Percentiles rank a stretch among this genome's conserved stretches.
Evolutionary conservation across 1,284 basidiomycete genomes (phyloP).

Genomic region (Apiotrichum sp.): DNA sequence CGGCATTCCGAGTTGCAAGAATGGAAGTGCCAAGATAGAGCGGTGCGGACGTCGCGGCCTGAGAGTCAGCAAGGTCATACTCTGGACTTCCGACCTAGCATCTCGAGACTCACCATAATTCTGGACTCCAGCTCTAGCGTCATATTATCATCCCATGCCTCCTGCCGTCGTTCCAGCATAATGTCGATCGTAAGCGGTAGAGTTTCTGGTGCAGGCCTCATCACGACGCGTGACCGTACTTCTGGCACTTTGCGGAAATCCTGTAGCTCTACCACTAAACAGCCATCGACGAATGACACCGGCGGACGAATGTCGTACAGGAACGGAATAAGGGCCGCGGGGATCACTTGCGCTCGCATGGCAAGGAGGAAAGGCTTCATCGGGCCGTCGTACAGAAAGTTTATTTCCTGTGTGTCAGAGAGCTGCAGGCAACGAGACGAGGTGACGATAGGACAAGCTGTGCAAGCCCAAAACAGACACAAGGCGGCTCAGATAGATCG

Average conservation of each 20-base stretch:
- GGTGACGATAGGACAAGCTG: too few species aligned
- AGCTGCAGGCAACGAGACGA: too few species aligned
- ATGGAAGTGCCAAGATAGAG: slow-evolving; percentile 46
- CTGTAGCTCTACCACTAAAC: slow-evolving; percentile 47
- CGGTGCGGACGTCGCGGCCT: slow-evolving; percentile 47
- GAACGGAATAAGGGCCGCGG: slow-evolving; percentile 41
- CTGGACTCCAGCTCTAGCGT: slow-evolving; percentile 45
- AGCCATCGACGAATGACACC: slow-evolving; percentile 46
- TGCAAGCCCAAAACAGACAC: too few species aligned
- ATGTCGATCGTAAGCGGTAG: slow-evolving; percentile 42
- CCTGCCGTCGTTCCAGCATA: slow-evolving; percentile 40
- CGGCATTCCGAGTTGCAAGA: slow-evolving; percentile 43
- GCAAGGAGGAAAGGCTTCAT: slow-evolving; percentile 48
- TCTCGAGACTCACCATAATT: slow-evolving; percentile 38
- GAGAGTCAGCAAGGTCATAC: slow-evolving; percentile 2
- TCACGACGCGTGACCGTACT: slow-evolving; percentile 38
- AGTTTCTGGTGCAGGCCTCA: slow-evolving; percentile 46
- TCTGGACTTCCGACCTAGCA: background rate
- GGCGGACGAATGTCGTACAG: slow-evolving; percentile 43
- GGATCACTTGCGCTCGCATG: slow-evolving; percentile 46
- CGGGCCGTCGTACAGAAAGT: slow-evolving; percentile 45
- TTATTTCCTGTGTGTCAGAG: slow-evolving; percentile 23
- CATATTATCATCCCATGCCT: slow-evolving; percentile 42
- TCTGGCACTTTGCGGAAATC: slow-evolving; percentile 40
- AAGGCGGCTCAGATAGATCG: too few species aligned